Percentiles rank a stretch among this genome's conserved stretches.
phyloP scores from a whole-genome alignment of 2,329 filamentous ascomycete genomes.

The Ophiostoma pallidulum region DNA sequence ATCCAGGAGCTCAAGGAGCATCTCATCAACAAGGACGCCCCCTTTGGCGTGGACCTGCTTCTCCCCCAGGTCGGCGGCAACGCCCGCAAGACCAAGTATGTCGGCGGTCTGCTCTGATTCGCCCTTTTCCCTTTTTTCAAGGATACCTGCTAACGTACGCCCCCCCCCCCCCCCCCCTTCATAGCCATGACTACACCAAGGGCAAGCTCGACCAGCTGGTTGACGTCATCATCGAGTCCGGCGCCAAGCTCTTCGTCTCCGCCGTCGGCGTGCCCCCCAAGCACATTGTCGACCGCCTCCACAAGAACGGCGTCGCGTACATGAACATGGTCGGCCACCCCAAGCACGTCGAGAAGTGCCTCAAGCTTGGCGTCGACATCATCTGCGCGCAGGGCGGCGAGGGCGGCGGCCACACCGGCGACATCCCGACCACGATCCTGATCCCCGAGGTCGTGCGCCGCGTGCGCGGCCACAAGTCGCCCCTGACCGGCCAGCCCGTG shows the following conservation, averaged over 20 bases:
- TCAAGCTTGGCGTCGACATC: constrained; percentile 85
- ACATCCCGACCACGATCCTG: constrained; percentile 83
- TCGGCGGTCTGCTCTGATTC: no score
- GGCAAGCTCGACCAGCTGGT: constrained; percentile 89
- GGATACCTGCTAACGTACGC: constrained; percentile 12
- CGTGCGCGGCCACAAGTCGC: constrained; percentile 70
- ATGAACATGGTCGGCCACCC: constrained; percentile 99
- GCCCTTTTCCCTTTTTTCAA: constrained; percentile 16
- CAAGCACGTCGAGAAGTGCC: constrained; percentile 95
- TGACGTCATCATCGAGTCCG: constrained; percentile 85
- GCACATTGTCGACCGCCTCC: constrained; percentile 79
- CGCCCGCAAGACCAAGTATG: constrained; percentile 84
- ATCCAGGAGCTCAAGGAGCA: constrained; percentile 88
- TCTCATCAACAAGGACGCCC: constrained; percentile 81
- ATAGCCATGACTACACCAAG: constrained; percentile 98
- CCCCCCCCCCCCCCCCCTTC: neutral
- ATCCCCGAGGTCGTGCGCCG: constrained; percentile 86
- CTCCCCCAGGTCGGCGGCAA: constrained; percentile 90
- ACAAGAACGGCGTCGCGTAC: constrained; percentile 79
- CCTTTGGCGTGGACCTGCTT: constrained; percentile 89
- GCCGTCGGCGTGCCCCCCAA: constrained; percentile 91
- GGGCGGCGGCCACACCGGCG: constrained; percentile 91
- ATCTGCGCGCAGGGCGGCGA: constrained; percentile 98
- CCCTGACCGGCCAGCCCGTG: constrained; percentile 76
- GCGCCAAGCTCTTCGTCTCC: constrained; percentile 88